A percentile compares a stretch with the other conserved stretches of the same genome.
Evolutionary conservation across 2,329 filamentous ascomycete genomes (phyloP).

Genomic region (Fusarium penzigii): DNA sequence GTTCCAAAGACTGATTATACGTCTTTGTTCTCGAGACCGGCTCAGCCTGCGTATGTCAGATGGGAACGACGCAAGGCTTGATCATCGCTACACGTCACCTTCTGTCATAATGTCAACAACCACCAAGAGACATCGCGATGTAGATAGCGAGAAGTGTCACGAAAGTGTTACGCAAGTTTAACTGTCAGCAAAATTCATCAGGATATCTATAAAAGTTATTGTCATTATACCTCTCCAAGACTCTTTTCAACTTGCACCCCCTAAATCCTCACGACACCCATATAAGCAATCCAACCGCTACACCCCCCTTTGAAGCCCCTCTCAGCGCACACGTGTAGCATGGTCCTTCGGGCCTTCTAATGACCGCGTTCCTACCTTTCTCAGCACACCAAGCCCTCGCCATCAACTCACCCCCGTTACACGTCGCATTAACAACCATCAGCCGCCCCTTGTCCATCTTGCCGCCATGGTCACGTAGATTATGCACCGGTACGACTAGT

Average conservation of each 20-base stretch:
- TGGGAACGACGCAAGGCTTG: slow-evolving; percentile 33
- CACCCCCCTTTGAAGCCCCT: not conserved
- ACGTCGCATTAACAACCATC: slow-evolving; percentile 5
- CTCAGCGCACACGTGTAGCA: slow-evolving; percentile 9
- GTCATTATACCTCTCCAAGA: not conserved
- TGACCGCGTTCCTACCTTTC: slow-evolving; percentile 3
- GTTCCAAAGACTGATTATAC: slow-evolving; percentile 68
- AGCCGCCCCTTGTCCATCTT: not conserved
- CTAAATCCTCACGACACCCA: not conserved
- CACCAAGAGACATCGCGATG: not conserved
- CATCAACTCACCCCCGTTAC: slow-evolving; percentile 1
- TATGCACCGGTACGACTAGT: not conserved
- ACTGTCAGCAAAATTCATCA: not conserved
- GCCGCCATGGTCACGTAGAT: slow-evolving; percentile 1
- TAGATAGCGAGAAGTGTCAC: not conserved
- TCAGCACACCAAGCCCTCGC: slow-evolving; percentile 10
- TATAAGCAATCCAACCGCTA: slow-evolving; percentile 2
- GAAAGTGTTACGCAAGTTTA: not conserved
- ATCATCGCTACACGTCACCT: too few species aligned
- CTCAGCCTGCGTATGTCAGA: slow-evolving; percentile 33
- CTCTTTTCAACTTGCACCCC: not conserved
- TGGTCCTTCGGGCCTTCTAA: slow-evolving; percentile 2
- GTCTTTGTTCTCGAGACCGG: slow-evolving; percentile 43
- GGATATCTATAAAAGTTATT: not conserved
- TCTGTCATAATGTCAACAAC: not conserved